A percentile compares a stretch with the other conserved stretches of the same genome.
These are phyloP conservation scores for Iberis pinnata DNA, from an alignment of 345 rosid species.

Conservation along the genomic window DNA sequence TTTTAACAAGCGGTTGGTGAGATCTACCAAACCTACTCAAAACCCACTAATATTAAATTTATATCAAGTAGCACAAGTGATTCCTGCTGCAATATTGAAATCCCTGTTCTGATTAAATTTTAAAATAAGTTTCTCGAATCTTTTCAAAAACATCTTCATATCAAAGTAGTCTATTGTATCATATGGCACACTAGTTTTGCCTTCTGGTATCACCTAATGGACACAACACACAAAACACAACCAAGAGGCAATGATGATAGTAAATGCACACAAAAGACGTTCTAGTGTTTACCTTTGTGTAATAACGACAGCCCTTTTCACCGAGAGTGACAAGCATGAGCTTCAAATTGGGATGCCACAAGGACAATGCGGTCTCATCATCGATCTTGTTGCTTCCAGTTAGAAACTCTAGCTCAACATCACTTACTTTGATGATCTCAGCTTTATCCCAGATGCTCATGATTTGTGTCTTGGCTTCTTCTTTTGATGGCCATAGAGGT, in stretches of 20 bases:
- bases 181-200: constrained; percentile 18
- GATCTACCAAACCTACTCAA: constrained; percentile 28
- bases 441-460: constrained; percentile 66
- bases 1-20: constrained; percentile 23
- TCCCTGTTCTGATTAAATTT: neutral
- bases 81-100: constrained; percentile 4
- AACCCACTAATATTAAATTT: constrained; percentile 6
- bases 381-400: constrained; percentile 37
- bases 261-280: constrained; percentile 4
- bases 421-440: constrained; percentile 54
- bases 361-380: constrained; percentile 32
- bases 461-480: constrained; percentile 51
- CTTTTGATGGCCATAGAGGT: constrained; percentile 57
- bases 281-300: constrained; percentile 29
- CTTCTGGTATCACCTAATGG: constrained; percentile 26
- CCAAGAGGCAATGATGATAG: neutral
- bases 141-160: constrained; percentile 1
- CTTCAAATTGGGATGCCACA: constrained; percentile 46
- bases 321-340: constrained; percentile 58
- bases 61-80: constrained; percentile 18
- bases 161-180: constrained; percentile 4
- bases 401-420: constrained; percentile 47
- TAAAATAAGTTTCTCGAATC: neutral
- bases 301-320: constrained; percentile 46
- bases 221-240: constrained; percentile 13